Evolutionary conservation across 1,139 yeast species (phyloP).

Genomic region (Taphrina pruni): DNA sequence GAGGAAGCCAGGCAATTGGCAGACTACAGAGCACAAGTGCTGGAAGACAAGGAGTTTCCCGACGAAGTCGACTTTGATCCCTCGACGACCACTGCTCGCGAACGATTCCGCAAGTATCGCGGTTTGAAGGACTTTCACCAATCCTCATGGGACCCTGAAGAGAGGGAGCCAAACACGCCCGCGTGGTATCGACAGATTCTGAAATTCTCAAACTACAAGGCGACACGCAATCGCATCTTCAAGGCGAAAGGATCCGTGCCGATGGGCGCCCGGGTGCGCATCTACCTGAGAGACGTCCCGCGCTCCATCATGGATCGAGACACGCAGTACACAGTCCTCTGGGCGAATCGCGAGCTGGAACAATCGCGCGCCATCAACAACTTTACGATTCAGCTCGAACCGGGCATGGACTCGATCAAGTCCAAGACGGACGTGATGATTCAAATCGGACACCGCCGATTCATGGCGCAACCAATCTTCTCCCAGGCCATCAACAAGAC

Average conservation of each 20-base stretch:
- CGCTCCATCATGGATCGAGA: slow-evolving; percentile 57
- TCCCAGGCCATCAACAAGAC: slow-evolving; percentile 75
- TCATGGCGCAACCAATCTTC: slow-evolving; percentile 81
- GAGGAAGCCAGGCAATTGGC: slow-evolving; percentile 81
- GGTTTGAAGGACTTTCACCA: slow-evolving; percentile 83
- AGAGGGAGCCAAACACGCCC: slow-evolving; percentile 76
- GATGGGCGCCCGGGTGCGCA: slow-evolving; percentile 69
- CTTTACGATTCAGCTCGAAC: slow-evolving; percentile 65
- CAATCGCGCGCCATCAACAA: slow-evolving; percentile 83
- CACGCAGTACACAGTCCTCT: slow-evolving; percentile 65
- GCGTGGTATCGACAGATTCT: slow-evolving; percentile 75
- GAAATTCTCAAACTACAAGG: slow-evolving; percentile 76
- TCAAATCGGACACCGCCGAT: slow-evolving; percentile 87
- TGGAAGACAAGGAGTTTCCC: slow-evolving; percentile 85
- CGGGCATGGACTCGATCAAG: slow-evolving; percentile 88
- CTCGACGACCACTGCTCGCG: slow-evolving; percentile 62
- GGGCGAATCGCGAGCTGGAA: slow-evolving; percentile 63
- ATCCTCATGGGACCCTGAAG: slow-evolving; percentile 88
- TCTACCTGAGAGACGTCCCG: slow-evolving; percentile 67
- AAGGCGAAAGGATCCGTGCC: slow-evolving; percentile 67
- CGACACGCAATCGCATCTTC: slow-evolving; percentile 70
- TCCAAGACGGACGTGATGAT: slow-evolving; percentile 79
- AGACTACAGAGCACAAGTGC: slow-evolving; percentile 70
- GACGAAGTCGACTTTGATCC: slow-evolving; percentile 92
- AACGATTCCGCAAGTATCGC: slow-evolving; percentile 75